phyloP scores from a whole-genome alignment of 2,329 filamentous ascomycete species.

The Apiospora aurea region DNA sequence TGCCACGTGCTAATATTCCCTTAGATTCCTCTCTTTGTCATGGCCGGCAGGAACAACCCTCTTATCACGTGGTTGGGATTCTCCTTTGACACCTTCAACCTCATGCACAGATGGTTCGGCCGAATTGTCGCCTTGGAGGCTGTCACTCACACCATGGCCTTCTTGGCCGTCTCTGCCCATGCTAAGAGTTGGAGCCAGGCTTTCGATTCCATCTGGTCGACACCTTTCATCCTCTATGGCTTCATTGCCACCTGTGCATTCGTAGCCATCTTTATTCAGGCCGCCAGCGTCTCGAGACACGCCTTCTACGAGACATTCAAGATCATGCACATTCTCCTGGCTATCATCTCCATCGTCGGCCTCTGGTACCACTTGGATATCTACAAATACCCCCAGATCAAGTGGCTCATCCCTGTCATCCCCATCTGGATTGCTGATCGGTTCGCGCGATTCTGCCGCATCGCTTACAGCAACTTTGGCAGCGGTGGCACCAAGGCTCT shows the following conservation, averaged over 20 bases:
- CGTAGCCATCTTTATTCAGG: constrained; percentile 70
- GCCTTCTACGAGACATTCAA: constrained; percentile 84
- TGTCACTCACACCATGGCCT: constrained; percentile 70
- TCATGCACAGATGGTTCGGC: constrained; percentile 82
- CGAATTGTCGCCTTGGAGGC: constrained; percentile 77
- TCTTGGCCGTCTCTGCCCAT: constrained; percentile 52
- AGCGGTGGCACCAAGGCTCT: constrained; percentile 71
- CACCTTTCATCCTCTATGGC: constrained; percentile 64
- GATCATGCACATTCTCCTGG: constrained; percentile 71
- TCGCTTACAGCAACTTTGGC: constrained; percentile 72
- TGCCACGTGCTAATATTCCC: constrained; percentile 24
- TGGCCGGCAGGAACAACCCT: constrained; percentile 80
- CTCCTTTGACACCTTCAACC: constrained; percentile 83
- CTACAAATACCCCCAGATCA: constrained; percentile 60
- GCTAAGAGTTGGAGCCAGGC: constrained; percentile 56
- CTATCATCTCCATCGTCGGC: constrained; percentile 64
- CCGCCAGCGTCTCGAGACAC: constrained; percentile 74
- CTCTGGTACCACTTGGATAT: constrained; percentile 73
- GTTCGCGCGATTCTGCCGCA: constrained; percentile 60
- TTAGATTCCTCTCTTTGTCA: constrained; percentile 71
- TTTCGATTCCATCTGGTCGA: constrained; percentile 45
- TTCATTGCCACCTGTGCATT: constrained; percentile 69
- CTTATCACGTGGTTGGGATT: constrained; percentile 75
- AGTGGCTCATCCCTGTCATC: constrained; percentile 67
- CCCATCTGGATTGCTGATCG: constrained; percentile 74